Evolutionary conservation across 2,329 filamentous ascomycete species (phyloP), one percentile per base, ranked within the genome.

Genomic region (Nigrospora oryzae): DNA sequence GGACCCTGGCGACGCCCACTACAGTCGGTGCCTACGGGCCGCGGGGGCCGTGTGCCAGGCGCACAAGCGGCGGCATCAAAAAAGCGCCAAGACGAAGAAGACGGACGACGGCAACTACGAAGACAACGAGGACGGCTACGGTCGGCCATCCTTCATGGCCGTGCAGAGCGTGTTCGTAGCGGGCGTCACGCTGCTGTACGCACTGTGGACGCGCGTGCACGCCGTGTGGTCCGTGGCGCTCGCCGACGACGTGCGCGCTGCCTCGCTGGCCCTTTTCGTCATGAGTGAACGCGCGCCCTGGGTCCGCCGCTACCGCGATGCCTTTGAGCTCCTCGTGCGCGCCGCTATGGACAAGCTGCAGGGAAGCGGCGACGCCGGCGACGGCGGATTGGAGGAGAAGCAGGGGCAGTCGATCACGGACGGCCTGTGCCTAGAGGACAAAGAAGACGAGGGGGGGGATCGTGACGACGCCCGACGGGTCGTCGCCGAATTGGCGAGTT

Each of bases 181-280:
- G 1, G 66, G 66, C 6, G 61, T 67, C 12, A 69, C 66, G 2
- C 56, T 69, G 40, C 51, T 64, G 2, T 64, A 65, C 46, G 59
- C 56, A 4, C 58, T 66, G 2, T 66, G 63, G 63, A 70, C 66
- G 3, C 66, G 68, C 36, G 65, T 63, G n/a, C 61, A 67, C 36
- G 56, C 59, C 31, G 61, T 71, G 11, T 74, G 70, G 70, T 70
- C 68, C 11, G 64, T 72, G n/a, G 60, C 62, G 6, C 63, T 73
- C 45, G 68, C 68, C 50, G 69, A 74, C 50, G 69, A 74, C 39
- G 64, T 74, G 40, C 67, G 70, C 36, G 69, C 70, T 4, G 73
- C 69, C 55, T 71, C 68, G 1, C 62, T 69, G 2, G 69, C 73
- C 1, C 58, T 74, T 1, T 73, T 71, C 42, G 68, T 72, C 35